Conservation (phyloP, 495 filamentous ascomycete species). For the Hyaloscypha finlandica region DNA sequence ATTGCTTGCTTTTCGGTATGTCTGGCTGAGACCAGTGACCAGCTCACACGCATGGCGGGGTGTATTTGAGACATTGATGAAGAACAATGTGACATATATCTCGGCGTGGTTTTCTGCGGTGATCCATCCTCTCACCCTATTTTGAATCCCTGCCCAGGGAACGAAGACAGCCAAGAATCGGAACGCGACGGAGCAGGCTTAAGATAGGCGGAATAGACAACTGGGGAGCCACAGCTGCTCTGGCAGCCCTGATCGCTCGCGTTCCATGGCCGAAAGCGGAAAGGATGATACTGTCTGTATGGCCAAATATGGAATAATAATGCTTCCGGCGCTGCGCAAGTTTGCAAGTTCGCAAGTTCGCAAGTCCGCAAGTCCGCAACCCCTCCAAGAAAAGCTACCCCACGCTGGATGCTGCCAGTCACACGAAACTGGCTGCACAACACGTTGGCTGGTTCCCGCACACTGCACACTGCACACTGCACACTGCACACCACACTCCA, state of each 20-base stretch:
- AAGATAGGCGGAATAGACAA: neutral
- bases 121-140: neutral
- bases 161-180: neutral
- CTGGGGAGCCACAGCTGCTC: no score
- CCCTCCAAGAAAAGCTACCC: neutral
- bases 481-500: neutral
- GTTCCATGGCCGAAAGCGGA: neutral
- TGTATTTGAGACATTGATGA: neutral
- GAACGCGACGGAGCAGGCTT: neutral
- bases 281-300: neutral
- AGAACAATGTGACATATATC: neutral
- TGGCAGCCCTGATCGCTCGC: neutral
- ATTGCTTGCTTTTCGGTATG: neutral
- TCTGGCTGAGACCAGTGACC: neutral
- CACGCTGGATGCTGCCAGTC: neutral
- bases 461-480: no score
- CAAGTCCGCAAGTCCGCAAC: neutral
- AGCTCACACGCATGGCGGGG: neutral
- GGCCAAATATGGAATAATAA: neutral
- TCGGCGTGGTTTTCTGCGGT: neutral
- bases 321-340: neutral
- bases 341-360: neutral
- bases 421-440: slow-evolving; percentile 7
- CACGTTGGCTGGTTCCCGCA: neutral
- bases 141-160: neutral